Conservation (phyloP, 805 yeast species). For the Saccharomycopsis fodiens region DNA sequence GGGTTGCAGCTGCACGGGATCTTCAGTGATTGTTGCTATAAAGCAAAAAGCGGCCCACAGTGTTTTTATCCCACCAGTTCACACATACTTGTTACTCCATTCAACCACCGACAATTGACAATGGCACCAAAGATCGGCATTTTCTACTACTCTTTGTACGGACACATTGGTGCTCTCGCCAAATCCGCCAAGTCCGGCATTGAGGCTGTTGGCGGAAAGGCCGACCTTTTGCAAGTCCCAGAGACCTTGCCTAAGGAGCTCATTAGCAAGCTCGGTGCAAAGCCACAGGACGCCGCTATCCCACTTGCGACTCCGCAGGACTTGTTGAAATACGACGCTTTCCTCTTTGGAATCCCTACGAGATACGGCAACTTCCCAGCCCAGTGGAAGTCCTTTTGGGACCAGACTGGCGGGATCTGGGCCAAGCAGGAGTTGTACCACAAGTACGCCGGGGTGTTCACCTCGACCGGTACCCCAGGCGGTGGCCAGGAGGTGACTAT, state of each 20-base stretch:
- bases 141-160: conserved; percentile 74
- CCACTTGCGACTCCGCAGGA: conserved; percentile 55
- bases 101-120: too few relatives aligned
- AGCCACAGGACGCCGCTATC: conserved; percentile 41
- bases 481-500: conserved; percentile 78
- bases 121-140: conserved; percentile 50
- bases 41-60: too few relatives aligned
- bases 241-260: conserved; percentile 66
- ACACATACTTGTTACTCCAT: too few relatives aligned
- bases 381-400: conserved; percentile 74
- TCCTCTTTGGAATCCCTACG: conserved; percentile 74
- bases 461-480: conserved; percentile 64
- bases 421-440: conserved; percentile 60
- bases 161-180: conserved; percentile 67
- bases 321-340: conserved; percentile 59
- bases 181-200: conserved; percentile 63
- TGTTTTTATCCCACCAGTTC: too few relatives aligned
- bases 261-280: conserved; percentile 59
- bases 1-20: too few relatives aligned
- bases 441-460: conserved; percentile 66
- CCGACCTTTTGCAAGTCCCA: conserved; percentile 69
- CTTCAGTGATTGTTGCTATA: too few relatives aligned
- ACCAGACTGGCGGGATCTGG: conserved; percentile 72
- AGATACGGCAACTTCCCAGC: conserved; percentile 71
- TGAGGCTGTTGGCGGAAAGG: conserved; percentile 60